Conservation (phyloP, 768 basidiomycete genomes). For the Hysterangium stoloniferum region DNA sequence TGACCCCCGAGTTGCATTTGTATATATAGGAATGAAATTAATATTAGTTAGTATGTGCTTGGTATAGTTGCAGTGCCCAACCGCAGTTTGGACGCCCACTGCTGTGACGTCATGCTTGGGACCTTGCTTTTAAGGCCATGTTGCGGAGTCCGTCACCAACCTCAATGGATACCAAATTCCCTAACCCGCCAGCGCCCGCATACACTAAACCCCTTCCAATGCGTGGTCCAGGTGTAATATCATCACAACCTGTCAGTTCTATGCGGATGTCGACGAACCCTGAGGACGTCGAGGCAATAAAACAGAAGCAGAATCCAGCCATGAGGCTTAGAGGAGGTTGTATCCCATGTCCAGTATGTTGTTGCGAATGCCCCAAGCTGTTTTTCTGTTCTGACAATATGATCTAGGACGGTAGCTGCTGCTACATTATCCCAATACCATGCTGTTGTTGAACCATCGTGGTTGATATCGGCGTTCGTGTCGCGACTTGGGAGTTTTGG, state of each 20-base stretch:
- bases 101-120: background rate
- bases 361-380: background rate
- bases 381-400: background rate
- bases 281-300: background rate
- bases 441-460: slow-evolving; percentile 1
- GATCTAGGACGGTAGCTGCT: slow-evolving; percentile 6
- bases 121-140: background rate
- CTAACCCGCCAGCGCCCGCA: background rate
- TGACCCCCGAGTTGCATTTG: background rate
- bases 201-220: background rate
- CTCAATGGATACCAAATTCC: background rate
- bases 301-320: background rate
- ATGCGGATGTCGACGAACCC: slow-evolving; percentile 3
- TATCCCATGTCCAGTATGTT: slow-evolving; percentile 10
- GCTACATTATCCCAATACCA: slow-evolving; percentile 4
- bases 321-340: slow-evolving; percentile 10
- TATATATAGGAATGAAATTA: no score
- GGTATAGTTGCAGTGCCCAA: background rate
- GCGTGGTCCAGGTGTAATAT: background rate
- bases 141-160: background rate
- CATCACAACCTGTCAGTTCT: background rate
- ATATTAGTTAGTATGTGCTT: no score
- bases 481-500: no score
- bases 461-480: background rate
- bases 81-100: background rate